Evolutionary conservation across 192 early-diverging fungal genomes (phyloP).

Genomic region (Nowakowskiella sp.): DNA sequence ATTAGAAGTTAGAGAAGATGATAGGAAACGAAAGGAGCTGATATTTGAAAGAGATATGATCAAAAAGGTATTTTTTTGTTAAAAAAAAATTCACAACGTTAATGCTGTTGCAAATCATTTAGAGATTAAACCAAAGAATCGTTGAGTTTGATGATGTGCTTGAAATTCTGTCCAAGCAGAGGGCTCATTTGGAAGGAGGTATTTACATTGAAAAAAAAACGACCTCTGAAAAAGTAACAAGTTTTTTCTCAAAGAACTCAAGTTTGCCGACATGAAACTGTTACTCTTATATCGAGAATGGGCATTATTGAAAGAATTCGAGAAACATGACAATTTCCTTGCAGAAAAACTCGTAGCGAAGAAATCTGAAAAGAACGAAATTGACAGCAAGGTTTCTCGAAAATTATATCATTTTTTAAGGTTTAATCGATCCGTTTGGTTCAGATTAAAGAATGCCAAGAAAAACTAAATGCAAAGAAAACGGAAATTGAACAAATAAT

Average conservation of each 20-base stretch:
- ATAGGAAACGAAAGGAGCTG: slow-evolving; percentile 22
- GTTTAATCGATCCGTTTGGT: neutral
- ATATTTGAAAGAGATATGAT: slow-evolving; percentile 26
- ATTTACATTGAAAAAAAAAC: neutral
- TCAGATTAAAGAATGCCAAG: slow-evolving; percentile 55
- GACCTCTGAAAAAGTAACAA: neutral
- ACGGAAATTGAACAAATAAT: slow-evolving; percentile 48
- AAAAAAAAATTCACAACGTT: slow-evolving; percentile 2
- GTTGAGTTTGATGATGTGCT: slow-evolving; percentile 38
- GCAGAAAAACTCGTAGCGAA: slow-evolving; percentile 47
- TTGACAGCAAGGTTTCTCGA: slow-evolving; percentile 37
- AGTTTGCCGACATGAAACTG: slow-evolving; percentile 52
- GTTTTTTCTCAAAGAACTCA: slow-evolving; percentile 34
- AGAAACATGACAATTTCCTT: slow-evolving; percentile 48
- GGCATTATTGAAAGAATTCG: slow-evolving; percentile 58
- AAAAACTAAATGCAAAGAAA: slow-evolving; percentile 51
- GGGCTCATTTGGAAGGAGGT: slow-evolving; percentile 48
- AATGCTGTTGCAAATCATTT: neutral
- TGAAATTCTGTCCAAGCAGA: slow-evolving; percentile 33
- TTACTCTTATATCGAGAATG: slow-evolving; percentile 55
- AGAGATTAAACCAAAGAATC: slow-evolving; percentile 23
- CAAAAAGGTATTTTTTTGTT: slow-evolving; percentile 21
- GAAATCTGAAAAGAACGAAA: slow-evolving; percentile 42
- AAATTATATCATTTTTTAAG: neutral
- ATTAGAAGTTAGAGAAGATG: slow-evolving; percentile 30